Base-by-base conservation (phyloP, 257 asterid genomes). In the Mentha longifolia region DNA sequence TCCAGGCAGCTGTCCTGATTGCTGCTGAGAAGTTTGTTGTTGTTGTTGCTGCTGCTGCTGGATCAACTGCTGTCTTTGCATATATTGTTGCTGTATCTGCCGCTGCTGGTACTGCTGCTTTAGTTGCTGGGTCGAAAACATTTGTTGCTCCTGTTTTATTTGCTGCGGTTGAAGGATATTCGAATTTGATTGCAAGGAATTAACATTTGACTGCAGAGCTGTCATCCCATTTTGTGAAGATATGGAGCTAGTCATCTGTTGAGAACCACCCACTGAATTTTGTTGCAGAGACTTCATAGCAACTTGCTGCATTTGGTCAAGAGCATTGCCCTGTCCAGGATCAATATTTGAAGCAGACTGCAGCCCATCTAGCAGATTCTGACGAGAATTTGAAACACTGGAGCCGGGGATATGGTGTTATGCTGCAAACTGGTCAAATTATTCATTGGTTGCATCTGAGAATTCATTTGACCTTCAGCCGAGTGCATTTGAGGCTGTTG, bases 221-320 rank as follows among this genome's bases (percentile, higher is more conserved):
- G 89, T 68, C 31, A 86, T 59, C 56, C 88, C 95, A 82, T 80
- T 78, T 74, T 86, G 95, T 55, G 95, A 83, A 49, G 95, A 74
- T 31, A 92, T 77, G 17, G 95, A 67, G 81, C 76, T 87, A 42
- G 86, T 85, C 85, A 85, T 88, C 81, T 88, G 89, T 65, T 89
- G 97, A 12, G 89, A 67, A 16, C 89, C 86, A 75, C 85, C 81
- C 65, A 85, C 89, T 39, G 92, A 68, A 84, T 85, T 92, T 78
- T 90, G 96, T 77, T 92, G 97, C n/a, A 91, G 70, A 76, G 99
- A 84, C 74, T 77, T 75, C 75, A 88, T 73, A 74, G 89, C 76
- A 56, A 82, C 91, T 83, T 87, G 97, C 84, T 89, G 99, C 82
- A 92, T 78, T 64, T 90, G 85, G 77, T 84, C 86, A 68, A 85